phyloP scores from a whole-genome alignment of 805 yeast species.

The Pichia insulana region DNA sequence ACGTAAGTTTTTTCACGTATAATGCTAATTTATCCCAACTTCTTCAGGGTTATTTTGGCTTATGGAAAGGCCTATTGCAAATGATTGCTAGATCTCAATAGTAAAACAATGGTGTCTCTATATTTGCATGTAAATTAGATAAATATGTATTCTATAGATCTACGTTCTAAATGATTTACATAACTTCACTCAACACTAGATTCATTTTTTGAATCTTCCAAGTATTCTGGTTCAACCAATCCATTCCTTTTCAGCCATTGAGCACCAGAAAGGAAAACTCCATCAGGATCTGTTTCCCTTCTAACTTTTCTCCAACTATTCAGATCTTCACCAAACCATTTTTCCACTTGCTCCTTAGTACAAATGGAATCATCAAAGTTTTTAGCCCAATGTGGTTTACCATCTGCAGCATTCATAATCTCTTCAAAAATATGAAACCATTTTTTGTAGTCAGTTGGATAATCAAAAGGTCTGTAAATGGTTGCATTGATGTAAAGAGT shows the following conservation, averaged over 20 bases:
- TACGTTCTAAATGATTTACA: too few relatives aligned
- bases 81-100: too few relatives aligned
- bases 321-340: constrained; percentile 77
- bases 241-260: constrained; percentile 84
- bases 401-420: constrained; percentile 67
- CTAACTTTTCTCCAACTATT: constrained; percentile 54
- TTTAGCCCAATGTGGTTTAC: constrained; percentile 98
- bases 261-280: constrained; percentile 67
- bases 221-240: constrained; percentile 30
- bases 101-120: too few relatives aligned
- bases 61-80: too few relatives aligned
- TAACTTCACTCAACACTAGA: constrained; percentile 5
- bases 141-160: too few relatives aligned
- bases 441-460: constrained; percentile 59
- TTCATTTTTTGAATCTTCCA: not conserved
- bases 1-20: too few relatives aligned
- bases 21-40: too few relatives aligned
- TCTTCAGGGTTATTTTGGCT: too few relatives aligned
- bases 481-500: constrained; percentile 89
- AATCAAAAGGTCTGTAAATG: constrained; percentile 87
- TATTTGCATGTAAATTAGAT: too few relatives aligned
- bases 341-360: constrained; percentile 53
- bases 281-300: constrained; percentile 65
- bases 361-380: constrained; percentile 86
- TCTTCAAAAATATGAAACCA: constrained; percentile 86